Conservation (phyloP, 140 eudicot species). For the Anethum foeniculum region DNA sequence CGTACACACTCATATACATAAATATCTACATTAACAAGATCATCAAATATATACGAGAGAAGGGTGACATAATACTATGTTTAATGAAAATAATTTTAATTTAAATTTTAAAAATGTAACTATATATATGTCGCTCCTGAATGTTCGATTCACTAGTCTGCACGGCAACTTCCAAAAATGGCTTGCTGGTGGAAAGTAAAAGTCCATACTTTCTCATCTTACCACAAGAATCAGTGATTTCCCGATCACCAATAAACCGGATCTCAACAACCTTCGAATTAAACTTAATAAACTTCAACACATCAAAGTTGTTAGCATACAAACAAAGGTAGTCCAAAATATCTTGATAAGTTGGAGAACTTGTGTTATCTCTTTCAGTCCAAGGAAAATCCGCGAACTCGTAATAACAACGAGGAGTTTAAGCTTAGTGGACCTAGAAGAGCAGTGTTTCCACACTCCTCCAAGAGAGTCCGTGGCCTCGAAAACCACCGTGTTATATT, state of each 20-base stretch:
- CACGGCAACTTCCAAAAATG: conserved; percentile 94
- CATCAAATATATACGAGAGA: too few species aligned
- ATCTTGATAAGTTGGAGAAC: conserved; percentile 60
- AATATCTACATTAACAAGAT: background rate
- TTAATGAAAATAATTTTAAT: background rate
- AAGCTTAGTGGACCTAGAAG: conserved; percentile 64
- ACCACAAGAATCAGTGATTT: background rate
- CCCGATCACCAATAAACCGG: conserved; percentile 38
- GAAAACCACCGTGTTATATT: conserved; percentile 65
- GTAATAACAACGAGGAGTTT: conserved; percentile 88
- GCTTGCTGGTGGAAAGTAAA: conserved; percentile 33
- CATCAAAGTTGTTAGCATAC: conserved; percentile 67
- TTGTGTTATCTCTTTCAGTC: conserved; percentile 61
- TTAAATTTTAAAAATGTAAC: background rate
- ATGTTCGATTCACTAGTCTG: conserved; percentile 34
- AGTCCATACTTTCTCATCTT: conserved; percentile 21
- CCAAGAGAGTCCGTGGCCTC: conserved; percentile 86
- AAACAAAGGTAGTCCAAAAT: conserved; percentile 63
- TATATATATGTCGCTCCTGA: conserved; percentile 34
- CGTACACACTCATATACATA: too few species aligned
- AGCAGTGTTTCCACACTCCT: conserved; percentile 87
- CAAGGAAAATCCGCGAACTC: conserved; percentile 95
- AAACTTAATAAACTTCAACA: conserved; percentile 61
- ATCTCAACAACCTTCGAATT: conserved; percentile 75
- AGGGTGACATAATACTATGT: too few species aligned